A percentile compares a stretch with the other conserved stretches of the same genome.
Conservation (phyloP, 176 grass and related monocot species). For the Saccharum officinarum region DNA sequence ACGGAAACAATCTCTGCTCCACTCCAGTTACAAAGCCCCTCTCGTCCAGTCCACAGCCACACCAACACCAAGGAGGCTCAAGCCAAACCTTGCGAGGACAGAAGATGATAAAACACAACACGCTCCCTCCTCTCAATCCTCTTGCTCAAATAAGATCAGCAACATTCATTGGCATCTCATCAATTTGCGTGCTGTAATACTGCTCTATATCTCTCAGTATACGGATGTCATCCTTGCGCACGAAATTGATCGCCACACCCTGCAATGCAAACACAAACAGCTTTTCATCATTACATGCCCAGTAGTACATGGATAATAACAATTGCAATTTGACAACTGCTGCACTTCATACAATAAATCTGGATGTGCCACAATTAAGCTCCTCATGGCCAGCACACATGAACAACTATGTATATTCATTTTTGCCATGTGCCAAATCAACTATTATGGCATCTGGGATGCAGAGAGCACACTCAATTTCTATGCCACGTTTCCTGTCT, state of each 20-base stretch:
- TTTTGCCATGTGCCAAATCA: not conserved
- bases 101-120: not conserved
- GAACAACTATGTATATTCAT: not conserved
- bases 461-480: not conserved
- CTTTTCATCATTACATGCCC: not conserved
- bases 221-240: constrained; percentile 93
- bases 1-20: not conserved
- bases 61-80: not conserved
- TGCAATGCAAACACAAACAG: constrained; percentile 25
- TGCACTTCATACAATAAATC: not conserved
- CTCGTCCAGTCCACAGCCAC: not conserved
- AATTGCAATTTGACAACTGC: not conserved
- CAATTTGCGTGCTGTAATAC: constrained; percentile 99
- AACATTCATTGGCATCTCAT: constrained; percentile 99
- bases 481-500: not conserved
- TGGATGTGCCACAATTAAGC: not conserved
- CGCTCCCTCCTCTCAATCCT: not conserved
- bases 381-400: not conserved
- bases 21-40: not conserved
- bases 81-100: not conserved
- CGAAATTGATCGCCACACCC: constrained; percentile 99
- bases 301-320: not conserved
- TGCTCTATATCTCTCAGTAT: constrained; percentile 96
- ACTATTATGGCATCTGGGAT: not conserved
- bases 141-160: constrained; percentile 79